Conservation (phyloP, 2,329 filamentous ascomycete genomes). For the Hypocreales sp. region DNA sequence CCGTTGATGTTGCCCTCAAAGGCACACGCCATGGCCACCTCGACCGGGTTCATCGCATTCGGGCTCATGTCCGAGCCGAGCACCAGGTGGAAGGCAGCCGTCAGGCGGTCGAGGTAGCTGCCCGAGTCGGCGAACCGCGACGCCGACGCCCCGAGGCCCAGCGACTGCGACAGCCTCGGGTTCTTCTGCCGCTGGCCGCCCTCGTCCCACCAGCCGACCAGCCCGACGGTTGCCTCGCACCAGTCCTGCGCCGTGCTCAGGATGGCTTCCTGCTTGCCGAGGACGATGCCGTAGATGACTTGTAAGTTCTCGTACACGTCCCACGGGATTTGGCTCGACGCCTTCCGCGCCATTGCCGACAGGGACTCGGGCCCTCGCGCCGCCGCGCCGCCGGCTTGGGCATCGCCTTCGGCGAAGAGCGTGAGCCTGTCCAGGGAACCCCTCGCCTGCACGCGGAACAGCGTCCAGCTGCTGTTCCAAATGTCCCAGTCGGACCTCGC, state of each 20-base stretch:
- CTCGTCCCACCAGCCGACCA: conserved; percentile 89
- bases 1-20: conserved; percentile 73
- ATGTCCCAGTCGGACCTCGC: conserved; percentile 66
- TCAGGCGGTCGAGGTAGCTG: conserved; percentile 60
- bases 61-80: conserved; percentile 58
- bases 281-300: conserved; percentile 63
- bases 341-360: conserved; percentile 56
- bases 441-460: conserved; percentile 64
- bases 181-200: conserved; percentile 34
- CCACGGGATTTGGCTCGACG: conserved; percentile 79
- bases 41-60: conserved; percentile 58
- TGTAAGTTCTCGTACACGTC: conserved; percentile 75
- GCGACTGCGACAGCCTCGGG: conserved; percentile 23
- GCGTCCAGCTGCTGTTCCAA: conserved; percentile 63
- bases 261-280: conserved; percentile 63
- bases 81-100: conserved; percentile 53
- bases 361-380: conserved; percentile 31
- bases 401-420: conserved; percentile 59
- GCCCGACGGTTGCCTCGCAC: conserved; percentile 72
- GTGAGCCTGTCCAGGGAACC: conserved; percentile 56
- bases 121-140: conserved; percentile 37
- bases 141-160: conserved; percentile 17
- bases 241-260: conserved; percentile 71
- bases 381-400: conserved; percentile 19
- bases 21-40: conserved; percentile 67